Base-by-base conservation (phyloP, 441 rosid genomes). In the Populus tomentosa region DNA sequence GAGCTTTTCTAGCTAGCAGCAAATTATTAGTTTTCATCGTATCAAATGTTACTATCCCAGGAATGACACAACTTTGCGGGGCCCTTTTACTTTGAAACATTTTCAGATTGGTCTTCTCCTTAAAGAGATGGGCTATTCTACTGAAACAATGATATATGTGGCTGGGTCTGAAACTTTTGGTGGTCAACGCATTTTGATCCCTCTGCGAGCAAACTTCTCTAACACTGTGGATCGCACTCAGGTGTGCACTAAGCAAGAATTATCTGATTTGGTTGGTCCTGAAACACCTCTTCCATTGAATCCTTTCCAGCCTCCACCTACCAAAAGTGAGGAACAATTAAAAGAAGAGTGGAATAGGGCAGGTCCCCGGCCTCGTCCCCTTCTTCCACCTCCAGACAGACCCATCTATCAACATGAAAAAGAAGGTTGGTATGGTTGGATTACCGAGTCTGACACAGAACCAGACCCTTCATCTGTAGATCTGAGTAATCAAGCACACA, bases 371-470 rank as follows among this genome's bases (percentile, higher is more conserved):
- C 99, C 99, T 76, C 87, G 99, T 42, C 98, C 99, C 77, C 97
- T 97, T 83, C 98, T 98, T 84, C 99, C 99, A 59, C 98, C 99
- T 84, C 98, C 99, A 20, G 96, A 84, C 75, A 87, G 99, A 83
- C 98, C 98, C 73, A 86, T 92, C 75, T 95, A 97, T 84, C 89
- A 38, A 80, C 99, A 97, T 78, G 98, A 97, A 82, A 95, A 92
- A 85, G 97, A 97, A 90, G 99, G 99, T 18, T 97, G 99, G 99
- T 97, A 92, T 85, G 97, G 97, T 83, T 97, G 99, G 99, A 83
- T 97, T 78, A 85, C 91, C 6, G 94, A 91, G 86, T 87, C 85
- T 59, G 90, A 92, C 78, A 81, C 85, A 42, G 98, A 97, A 85
- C 98, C 99, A 77, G 87, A 77, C 30, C 98, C 92, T 78, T 90